These are phyloP conservation scores for Suhomyces sp. DNA, from an alignment of 805 yeast genomes.

Conservation along the genomic window DNA sequence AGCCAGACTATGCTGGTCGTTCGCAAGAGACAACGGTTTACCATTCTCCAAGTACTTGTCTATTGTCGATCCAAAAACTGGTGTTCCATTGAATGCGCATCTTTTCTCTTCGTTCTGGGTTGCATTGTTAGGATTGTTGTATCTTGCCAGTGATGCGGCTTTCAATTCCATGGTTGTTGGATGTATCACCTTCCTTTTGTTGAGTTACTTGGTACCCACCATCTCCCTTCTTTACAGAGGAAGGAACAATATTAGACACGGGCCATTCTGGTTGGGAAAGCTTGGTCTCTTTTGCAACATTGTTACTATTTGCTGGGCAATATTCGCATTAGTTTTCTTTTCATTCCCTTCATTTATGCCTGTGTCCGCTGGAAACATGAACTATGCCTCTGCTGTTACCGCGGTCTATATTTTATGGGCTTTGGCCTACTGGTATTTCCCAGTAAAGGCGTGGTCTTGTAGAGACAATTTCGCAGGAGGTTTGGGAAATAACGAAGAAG, in stretches of 20 bases:
- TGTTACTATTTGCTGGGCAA: conserved; percentile 32
- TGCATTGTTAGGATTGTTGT: conserved; percentile 35
- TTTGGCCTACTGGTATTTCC: conserved; percentile 43
- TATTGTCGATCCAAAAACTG: conserved; percentile 35
- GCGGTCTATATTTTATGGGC: conserved; percentile 32
- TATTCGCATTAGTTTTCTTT: conserved; percentile 37
- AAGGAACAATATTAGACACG: conserved; percentile 37
- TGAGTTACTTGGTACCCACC: conserved; percentile 37
- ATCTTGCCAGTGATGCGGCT: conserved; percentile 37
- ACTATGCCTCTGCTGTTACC: conserved; percentile 26
- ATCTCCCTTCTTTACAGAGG: conserved; percentile 34
- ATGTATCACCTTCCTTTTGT: conserved; percentile 38
- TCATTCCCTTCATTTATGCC: conserved; percentile 36
- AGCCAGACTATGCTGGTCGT: conserved; percentile 43
- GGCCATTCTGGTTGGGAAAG: conserved; percentile 42
- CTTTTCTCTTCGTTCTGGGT: conserved; percentile 32
- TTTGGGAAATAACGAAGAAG: conserved; percentile 35
- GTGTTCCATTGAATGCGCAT: conserved; percentile 42
- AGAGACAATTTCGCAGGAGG: conserved; percentile 44
- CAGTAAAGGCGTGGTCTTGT: conserved; percentile 36
- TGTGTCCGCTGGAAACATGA: conserved; percentile 26
- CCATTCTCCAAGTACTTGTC: conserved; percentile 40
- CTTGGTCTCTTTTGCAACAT: conserved; percentile 33
- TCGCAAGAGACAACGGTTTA: conserved; percentile 42
- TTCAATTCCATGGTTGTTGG: conserved; percentile 40